phyloP scores from a whole-genome alignment of 2,329 filamentous ascomycete species.

The Hymenoscyphus albidus region DNA sequence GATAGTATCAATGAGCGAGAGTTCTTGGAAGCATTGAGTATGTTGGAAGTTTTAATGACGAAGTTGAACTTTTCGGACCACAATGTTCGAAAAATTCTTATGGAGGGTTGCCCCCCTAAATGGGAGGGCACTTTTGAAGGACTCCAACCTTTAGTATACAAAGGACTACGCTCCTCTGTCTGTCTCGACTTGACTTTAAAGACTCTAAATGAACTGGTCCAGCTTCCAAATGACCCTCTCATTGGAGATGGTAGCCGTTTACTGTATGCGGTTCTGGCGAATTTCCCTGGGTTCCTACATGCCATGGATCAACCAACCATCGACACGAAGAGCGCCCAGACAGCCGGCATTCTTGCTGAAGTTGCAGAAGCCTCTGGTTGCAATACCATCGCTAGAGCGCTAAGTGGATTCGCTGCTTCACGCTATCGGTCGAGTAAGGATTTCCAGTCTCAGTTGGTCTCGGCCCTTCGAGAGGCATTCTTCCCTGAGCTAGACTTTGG shows the following conservation, averaged over 20 bases:
- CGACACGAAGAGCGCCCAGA: slow-evolving; percentile 53
- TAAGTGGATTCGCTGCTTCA: slow-evolving; percentile 66
- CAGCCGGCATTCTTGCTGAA: slow-evolving; percentile 65
- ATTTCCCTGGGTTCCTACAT: slow-evolving; percentile 79
- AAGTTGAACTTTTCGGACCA: slow-evolving; percentile 77
- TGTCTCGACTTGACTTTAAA: slow-evolving; percentile 76
- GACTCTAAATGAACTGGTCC: slow-evolving; percentile 73
- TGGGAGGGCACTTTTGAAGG: slow-evolving; percentile 92
- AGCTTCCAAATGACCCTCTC: slow-evolving; percentile 72
- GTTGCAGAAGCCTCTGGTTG: slow-evolving; percentile 72
- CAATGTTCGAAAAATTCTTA: slow-evolving; percentile 63
- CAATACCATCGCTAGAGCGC: slow-evolving; percentile 60
- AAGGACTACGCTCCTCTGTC: slow-evolving; percentile 81
- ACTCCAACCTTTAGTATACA: slow-evolving; percentile 80
- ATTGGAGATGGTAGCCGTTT: slow-evolving; percentile 79
- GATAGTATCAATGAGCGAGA: slow-evolving; percentile 96
- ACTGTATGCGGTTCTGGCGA: slow-evolving; percentile 85
- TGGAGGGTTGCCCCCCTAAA: slow-evolving; percentile 73
- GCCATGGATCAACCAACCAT: slow-evolving; percentile 65
- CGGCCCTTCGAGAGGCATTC: slow-evolving; percentile 71
- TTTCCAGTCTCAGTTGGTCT: slow-evolving; percentile 70
- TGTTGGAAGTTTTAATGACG: slow-evolving; percentile 81
- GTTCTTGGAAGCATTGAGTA: slow-evolving; percentile 84
- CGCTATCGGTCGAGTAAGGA: slow-evolving; percentile 67
- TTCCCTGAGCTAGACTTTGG: slow-evolving; percentile 80